Evolutionary conservation across 768 basidiomycete species (phyloP), one percentile per base, ranked within the genome.

Genomic region (Macrolepiota albuminosa): DNA sequence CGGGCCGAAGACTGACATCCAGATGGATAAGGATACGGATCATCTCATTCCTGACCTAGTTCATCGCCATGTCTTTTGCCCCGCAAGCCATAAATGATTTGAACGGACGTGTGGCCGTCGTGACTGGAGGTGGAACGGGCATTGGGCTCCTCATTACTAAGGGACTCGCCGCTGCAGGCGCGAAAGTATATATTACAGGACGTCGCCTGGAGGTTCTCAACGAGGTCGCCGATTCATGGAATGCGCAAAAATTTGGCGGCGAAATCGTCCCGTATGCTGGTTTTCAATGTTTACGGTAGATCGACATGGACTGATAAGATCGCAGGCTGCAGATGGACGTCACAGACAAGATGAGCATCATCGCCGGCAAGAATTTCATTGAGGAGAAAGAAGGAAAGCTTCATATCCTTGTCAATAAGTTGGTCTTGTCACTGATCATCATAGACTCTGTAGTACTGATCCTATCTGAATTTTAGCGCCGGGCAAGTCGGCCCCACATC

Each of bases 401-500:
- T 45, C 89, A 93, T 66, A 82, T 92, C 55, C 81, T 93, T 4
- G 84, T 93, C 39, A 93, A 93, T 76, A 93, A 93, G 91, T 93
- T 60, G 45, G 81, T 66, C 36, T 33, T 29, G 34, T n/a, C 42
- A 1, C 31, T 36, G 11, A 37, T 7, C 13, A 7, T 6, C 8
- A 18, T 53, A 13, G 18, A n/a, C 16, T 11, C 26, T 31, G 16
- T 42, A 14, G 6, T 51, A 21, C 39, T 31, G 18, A 48, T 42
- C 46, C 6, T 50, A 21, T n/a, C 31, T 61, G 13, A 49, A 33
- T 47, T 60, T 34, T 37, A 93, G 91, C 62, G 90, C 91, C 26
- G 91, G 91, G 1, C 87, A 92, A 72, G 72, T 75, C 6, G 91
- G 91, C 0, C 91, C 91, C 16, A 60, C 66, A 0, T 84, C 87